Percentiles rank a stretch among this genome's conserved stretches.
phyloP scores from a whole-genome alignment of 257 asterid genomes.

The Solanum chilense region DNA sequence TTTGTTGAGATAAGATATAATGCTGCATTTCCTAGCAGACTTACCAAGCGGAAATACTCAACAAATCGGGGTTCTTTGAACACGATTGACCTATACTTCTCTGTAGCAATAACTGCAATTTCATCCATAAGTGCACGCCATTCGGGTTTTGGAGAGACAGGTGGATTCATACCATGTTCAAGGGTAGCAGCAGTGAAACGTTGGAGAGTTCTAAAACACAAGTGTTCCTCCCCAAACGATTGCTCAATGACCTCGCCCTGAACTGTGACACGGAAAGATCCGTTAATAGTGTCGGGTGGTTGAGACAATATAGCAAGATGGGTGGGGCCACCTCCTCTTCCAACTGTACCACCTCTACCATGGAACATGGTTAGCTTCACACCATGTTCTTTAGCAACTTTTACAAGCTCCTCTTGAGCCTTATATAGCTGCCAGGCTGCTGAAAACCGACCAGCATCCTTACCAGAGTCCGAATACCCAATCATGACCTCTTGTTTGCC shows the following conservation, averaged over 20 bases:
- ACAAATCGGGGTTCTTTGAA: constrained; percentile 51
- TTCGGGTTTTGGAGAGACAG: constrained; percentile 37
- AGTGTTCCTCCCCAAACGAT: constrained; percentile 42
- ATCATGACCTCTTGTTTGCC: constrained; percentile 54
- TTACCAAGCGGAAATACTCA: constrained; percentile 45
- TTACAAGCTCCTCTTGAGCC: constrained; percentile 49
- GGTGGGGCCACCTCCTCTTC: constrained; percentile 57
- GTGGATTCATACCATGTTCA: constrained; percentile 45
- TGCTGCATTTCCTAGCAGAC: background rate
- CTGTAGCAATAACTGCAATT: constrained; percentile 25
- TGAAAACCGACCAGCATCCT: constrained; percentile 48
- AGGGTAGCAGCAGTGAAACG: constrained; percentile 45
- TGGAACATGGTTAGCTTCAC: constrained; percentile 51
- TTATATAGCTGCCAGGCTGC: constrained; percentile 53
- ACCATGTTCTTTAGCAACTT: constrained; percentile 36
- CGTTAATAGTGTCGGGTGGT: constrained; percentile 46
- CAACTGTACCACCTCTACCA: constrained; percentile 55
- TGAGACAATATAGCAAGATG: constrained; percentile 56
- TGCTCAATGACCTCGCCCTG: constrained; percentile 54
- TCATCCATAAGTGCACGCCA: constrained; percentile 52
- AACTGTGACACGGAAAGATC: constrained; percentile 44
- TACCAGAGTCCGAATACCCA: constrained; percentile 52
- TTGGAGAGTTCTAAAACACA: constrained; percentile 45
- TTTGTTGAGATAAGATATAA: background rate
- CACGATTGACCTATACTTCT: constrained; percentile 35